A percentile compares a stretch with the other conserved stretches of the same genome.
These are phyloP conservation scores for Wickerhamiella parazyma DNA, from an alignment of 805 yeast genomes.

Conservation along the genomic window DNA sequence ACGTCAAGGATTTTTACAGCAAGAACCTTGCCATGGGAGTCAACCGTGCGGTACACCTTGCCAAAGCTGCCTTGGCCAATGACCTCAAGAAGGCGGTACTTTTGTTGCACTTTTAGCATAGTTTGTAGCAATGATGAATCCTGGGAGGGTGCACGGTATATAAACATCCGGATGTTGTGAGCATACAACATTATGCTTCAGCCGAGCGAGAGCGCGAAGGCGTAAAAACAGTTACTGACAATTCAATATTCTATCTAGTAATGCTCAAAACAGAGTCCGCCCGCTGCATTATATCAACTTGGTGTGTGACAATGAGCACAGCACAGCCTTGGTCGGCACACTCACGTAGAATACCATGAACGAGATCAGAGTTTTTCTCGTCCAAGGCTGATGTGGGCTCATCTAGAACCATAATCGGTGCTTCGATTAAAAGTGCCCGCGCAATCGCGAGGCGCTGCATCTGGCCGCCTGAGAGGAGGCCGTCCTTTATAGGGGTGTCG, in stretches of 20 bases:
- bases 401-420: slow-evolving; percentile 56
- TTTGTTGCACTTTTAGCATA: not conserved
- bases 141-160: not conserved
- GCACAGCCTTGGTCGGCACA: slow-evolving; percentile 30
- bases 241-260: not conserved
- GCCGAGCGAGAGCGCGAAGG: too few species aligned
- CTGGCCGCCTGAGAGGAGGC: slow-evolving; percentile 77
- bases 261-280: not conserved
- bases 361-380: slow-evolving; percentile 37
- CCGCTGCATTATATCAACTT: slow-evolving; percentile 43
- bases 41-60: slow-evolving; percentile 21
- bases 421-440: slow-evolving; percentile 58
- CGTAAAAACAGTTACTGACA: not conserved
- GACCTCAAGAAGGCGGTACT: slow-evolving; percentile 2
- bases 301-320: slow-evolving; percentile 62
- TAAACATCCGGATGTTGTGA: too few species aligned
- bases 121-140: not conserved
- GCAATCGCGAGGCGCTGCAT: slow-evolving; percentile 75
- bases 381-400: slow-evolving; percentile 88
- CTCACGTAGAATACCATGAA: slow-evolving; percentile 37
- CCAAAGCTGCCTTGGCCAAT: slow-evolving; percentile 21
- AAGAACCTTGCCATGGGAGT: slow-evolving; percentile 34
- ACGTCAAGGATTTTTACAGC: slow-evolving; percentile 86
- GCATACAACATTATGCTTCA: too few species aligned
- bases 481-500: slow-evolving; percentile 40